These are phyloP conservation scores for Yarrowia sp. DNA, from an alignment of 805 yeast genomes.

Conservation along the genomic window DNA sequence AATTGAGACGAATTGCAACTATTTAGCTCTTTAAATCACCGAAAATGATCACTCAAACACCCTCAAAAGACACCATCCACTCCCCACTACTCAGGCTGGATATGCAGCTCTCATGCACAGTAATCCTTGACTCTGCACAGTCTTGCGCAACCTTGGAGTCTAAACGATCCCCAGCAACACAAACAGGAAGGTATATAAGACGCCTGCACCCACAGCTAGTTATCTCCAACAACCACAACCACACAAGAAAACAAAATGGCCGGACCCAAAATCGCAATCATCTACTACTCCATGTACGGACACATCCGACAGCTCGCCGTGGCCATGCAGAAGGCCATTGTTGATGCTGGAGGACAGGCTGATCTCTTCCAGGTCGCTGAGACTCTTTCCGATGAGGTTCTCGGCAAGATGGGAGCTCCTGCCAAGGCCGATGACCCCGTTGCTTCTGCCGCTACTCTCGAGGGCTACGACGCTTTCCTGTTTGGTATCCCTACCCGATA, in stretches of 20 bases:
- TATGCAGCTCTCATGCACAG: background rate
- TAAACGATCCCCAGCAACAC: background rate
- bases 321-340: constrained; percentile 63
- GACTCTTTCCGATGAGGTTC: constrained; percentile 62
- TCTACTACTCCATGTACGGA: constrained; percentile 78
- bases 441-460: constrained; percentile 49
- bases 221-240: background rate
- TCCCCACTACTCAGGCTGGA: background rate
- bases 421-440: constrained; percentile 46
- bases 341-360: constrained; percentile 65
- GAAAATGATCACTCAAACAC: too few relatives aligned
- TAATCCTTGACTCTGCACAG: constrained; percentile 18
- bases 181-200: background rate
- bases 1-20: too few relatives aligned
- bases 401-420: constrained; percentile 64
- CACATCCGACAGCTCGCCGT: constrained; percentile 70
- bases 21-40: background rate
- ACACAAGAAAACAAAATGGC: constrained; percentile 35
- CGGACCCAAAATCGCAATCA: constrained; percentile 60
- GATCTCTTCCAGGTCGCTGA: constrained; percentile 78
- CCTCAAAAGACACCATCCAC: too few relatives aligned
- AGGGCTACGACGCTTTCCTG: constrained; percentile 65
- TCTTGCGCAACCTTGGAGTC: background rate
- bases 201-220: background rate
- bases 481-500: constrained; percentile 80